These are phyloP conservation scores for Suillus subluteus DNA, from an alignment of 768 basidiomycete genomes.

Conservation along the genomic window DNA sequence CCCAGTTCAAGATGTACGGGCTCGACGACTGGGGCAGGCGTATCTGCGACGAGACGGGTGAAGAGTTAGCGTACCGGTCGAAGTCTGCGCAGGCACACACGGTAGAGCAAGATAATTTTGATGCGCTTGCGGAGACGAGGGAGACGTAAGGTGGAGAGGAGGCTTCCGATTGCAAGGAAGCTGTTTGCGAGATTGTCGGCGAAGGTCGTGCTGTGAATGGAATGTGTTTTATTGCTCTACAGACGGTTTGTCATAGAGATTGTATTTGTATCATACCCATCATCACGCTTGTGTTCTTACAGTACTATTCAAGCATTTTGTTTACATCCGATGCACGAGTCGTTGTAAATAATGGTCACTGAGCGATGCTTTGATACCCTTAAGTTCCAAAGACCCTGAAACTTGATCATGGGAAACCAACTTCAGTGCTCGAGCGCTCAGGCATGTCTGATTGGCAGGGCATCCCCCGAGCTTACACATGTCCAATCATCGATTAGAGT, in stretches of 20 bases:
- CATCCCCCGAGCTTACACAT: no score
- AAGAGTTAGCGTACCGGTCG: slow-evolving; percentile 31
- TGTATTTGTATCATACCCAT: slow-evolving; percentile 7
- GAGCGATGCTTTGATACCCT: neutral
- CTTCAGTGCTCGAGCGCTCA: no score
- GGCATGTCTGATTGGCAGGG: no score
- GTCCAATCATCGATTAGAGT: no score
- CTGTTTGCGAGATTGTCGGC: neutral
- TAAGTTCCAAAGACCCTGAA: neutral
- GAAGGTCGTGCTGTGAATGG: neutral
- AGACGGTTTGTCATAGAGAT: neutral
- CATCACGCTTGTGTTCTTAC: slow-evolving; percentile 1
- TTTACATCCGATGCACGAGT: neutral
- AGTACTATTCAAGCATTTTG: neutral
- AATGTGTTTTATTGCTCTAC: neutral
- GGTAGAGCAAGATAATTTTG: slow-evolving; percentile 26
- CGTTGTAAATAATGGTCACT: neutral
- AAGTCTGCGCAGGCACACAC: slow-evolving; percentile 26
- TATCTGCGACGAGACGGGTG: slow-evolving; percentile 23
- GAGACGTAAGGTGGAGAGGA: slow-evolving; percentile 2
- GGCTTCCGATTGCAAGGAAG: neutral
- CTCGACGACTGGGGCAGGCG: slow-evolving; percentile 28
- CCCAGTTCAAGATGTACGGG: slow-evolving; percentile 29
- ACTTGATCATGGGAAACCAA: no score
- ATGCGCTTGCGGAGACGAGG: slow-evolving; percentile 8